Base-by-base conservation (phyloP, 192 early-diverging fungal species). In the Entomortierella lignicola region DNA sequence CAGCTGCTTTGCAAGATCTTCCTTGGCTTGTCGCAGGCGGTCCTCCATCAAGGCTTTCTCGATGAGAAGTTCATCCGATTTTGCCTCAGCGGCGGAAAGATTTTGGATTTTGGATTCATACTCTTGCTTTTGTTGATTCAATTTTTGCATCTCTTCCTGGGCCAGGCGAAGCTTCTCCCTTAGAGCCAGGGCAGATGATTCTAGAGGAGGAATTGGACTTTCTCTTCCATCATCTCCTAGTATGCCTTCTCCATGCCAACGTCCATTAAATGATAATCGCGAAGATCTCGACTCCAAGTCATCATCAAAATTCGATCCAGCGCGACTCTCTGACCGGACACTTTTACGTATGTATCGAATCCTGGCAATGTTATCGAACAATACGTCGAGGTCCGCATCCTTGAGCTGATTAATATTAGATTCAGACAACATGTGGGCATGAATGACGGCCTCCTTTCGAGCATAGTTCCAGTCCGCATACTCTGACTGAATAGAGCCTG, bases 401-500 rank as follows among this genome's bases (percentile, higher is more conserved):
- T 88, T 87, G 23, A 89, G 63, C 23, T 84, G 86, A 31, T 82
- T 82, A 52, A 80, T 64, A 18, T 61, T 72, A 29, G 75, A 66
- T n/a, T 80, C 71, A 21, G 71, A 71, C 2, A 81, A 59, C 61
- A 85, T 85, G 50, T 87, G 84, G 15, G 81, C 72, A 51, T 90
- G 88, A 17, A 89, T 81, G 20, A 89, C 86, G 0, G 88, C 89
- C 72, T 95, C 92, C 26, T 85, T 84, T 72, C 88, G 89, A 2
- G 93, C 93, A 80, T 86, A 93, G 37, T 90, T 90, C 92, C 93
- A 95, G 68, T 94, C 94, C 8, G 88, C 87, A 23, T 85, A 66
- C 58, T 90, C 86, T 2, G 81, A 83, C 60, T 66, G 85, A 29
- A 81, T 55, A 60, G 77, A 81, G 37, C 81, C 82, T 20, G 82